These are phyloP conservation scores for Candida taoyuanica DNA, from an alignment of 805 yeast genomes.

Conservation along the genomic window DNA sequence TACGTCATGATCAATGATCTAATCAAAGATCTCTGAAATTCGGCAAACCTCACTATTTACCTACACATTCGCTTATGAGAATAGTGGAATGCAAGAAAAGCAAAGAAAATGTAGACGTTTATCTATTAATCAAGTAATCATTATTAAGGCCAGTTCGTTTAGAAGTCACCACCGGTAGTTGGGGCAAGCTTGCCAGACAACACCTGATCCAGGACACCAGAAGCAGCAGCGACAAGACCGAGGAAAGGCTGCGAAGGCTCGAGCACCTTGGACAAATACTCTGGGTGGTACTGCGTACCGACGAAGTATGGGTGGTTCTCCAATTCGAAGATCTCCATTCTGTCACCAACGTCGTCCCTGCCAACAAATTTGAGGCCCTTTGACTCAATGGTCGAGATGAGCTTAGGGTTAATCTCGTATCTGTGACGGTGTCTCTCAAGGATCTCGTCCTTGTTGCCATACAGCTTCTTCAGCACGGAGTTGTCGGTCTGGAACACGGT, in stretches of 20 bases:
- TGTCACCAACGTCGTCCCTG: slow-evolving; percentile 79
- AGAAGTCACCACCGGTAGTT: slow-evolving; percentile 14
- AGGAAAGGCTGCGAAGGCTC: slow-evolving; percentile 96
- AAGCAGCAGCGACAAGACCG: slow-evolving; percentile 92
- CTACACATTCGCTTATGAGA: no score
- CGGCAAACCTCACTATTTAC: no score
- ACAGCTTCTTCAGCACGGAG: slow-evolving; percentile 70
- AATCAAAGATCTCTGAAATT: no score
- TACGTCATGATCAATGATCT: no score
- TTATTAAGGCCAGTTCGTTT: neutral
- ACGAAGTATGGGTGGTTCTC: slow-evolving; percentile 85
- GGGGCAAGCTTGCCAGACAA: slow-evolving; percentile 33
- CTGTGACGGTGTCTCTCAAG: slow-evolving; percentile 98
- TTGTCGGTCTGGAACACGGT: slow-evolving; percentile 72
- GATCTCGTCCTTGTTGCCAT: slow-evolving; percentile 65
- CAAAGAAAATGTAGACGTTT: no score
- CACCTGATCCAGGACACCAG: slow-evolving; percentile 73
- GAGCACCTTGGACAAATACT: slow-evolving; percentile 91
- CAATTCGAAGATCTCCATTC: slow-evolving; percentile 93
- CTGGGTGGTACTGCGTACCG: slow-evolving; percentile 98
- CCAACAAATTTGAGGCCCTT: slow-evolving; percentile 88
- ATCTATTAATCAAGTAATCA: no score
- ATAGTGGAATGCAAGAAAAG: no score
- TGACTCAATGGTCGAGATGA: slow-evolving; percentile 64
- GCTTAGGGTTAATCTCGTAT: slow-evolving; percentile 90